Evolutionary conservation across 139 green algal species (phyloP).

Genomic region (Micractinium conductrix): DNA sequence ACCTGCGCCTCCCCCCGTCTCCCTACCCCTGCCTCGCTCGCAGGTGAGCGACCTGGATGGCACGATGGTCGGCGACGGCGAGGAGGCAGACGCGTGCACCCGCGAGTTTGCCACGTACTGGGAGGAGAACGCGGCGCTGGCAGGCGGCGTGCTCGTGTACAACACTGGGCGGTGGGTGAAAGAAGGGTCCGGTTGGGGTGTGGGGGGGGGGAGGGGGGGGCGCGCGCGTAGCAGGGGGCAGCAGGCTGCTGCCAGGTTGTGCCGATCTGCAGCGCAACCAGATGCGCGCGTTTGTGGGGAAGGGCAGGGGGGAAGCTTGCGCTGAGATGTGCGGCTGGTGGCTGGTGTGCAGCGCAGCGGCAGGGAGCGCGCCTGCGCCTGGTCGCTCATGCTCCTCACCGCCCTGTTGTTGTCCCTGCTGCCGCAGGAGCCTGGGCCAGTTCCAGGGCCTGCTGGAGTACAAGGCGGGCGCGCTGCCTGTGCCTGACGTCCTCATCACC

Average conservation of each 20-base stretch:
- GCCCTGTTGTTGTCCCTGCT: not conserved
- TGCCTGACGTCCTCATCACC: conserved; percentile 86
- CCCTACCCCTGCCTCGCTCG: not conserved
- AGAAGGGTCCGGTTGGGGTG: too few species aligned
- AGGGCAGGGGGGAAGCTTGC: too few species aligned
- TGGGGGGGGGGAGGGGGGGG: too few species aligned
- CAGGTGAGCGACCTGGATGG: conserved; percentile 87
- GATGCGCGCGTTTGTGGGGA: too few species aligned
- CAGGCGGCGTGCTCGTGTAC: conserved; percentile 81
- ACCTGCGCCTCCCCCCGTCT: not conserved
- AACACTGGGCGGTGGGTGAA: conserved; percentile 81
- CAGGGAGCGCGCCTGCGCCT: too few species aligned
- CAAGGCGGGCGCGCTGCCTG: conserved; percentile 71
- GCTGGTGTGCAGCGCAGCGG: too few species aligned
- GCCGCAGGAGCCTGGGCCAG: conserved; percentile 64
- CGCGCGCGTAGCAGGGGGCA: too few species aligned
- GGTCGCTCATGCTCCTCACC: too few species aligned
- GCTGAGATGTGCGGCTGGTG: too few species aligned
- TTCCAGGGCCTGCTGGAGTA: conserved; percentile 76
- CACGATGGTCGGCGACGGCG: conserved; percentile 80
- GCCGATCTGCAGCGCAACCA: too few species aligned
- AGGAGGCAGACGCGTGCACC: conserved; percentile 53
- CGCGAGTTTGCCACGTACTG: conserved; percentile 78
- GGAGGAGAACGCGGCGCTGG: conserved; percentile 76
- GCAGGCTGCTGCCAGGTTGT: too few species aligned